Base-by-base conservation (phyloP, 192 early-diverging fungal species). In the Coemansia sp. region DNA sequence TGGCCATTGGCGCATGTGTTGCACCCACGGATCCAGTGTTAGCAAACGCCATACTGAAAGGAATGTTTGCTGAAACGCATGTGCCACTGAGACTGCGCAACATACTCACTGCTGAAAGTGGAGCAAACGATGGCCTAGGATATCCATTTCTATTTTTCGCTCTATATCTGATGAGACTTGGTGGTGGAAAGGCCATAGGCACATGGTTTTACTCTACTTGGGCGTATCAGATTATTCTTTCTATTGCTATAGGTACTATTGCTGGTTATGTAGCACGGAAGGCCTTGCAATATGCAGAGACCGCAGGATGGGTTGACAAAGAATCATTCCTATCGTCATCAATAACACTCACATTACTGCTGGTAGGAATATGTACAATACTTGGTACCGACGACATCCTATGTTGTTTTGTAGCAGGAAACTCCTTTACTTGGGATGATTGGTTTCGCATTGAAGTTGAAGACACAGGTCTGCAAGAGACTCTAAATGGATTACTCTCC, bases 21-120 rank as follows among this genome's bases (percentile, higher is more conserved):
- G 89, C 94, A 10, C 94, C 96, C 2, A 98, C 96, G 0, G 96
- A 98, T 71, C 95, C 95, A 0, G 94, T 97, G 52, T 76, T 98
- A 54, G 91, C 94, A 47, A 96, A 94, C 82, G 92, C 93, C 5
- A 92, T 98, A 5, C 90, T 98, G 22, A 93, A 93, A 70, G 96
- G 96, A 23, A 81, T 87, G 27, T 98, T 96, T 82, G 94, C 96
- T 19, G 94, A 96, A 66, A 86, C 88, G 41, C 88, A 94, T 69
- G 90, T 98, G 12, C 89, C 93, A 0, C 60, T 86, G 56, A 84
- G 88, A 19, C 77, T 92, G 30, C 85, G 88, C 49, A 85, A 94
- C 64, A 78, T 89, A 10, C 60, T 94, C 18, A 88, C 89, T 2
- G 89, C 89, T 12, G 92, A 94, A 65, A 90, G 90, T 65, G 93